Evolutionary conservation across 306 rosid genomes (phyloP).

Genomic region (Lablab purpureus): DNA sequence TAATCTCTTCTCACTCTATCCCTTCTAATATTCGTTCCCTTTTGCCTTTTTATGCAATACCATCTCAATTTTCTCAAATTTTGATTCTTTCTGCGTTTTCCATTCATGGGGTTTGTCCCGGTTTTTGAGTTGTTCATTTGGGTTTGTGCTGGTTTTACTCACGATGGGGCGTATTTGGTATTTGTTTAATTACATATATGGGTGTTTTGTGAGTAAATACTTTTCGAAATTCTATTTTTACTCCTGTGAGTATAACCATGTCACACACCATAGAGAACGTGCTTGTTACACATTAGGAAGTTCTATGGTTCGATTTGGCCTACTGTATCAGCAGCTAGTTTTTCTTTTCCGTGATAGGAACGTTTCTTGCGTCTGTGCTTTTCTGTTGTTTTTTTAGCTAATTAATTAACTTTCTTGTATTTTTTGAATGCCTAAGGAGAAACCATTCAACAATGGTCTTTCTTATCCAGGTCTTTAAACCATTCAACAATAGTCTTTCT

Average conservation of each 20-base stretch:
- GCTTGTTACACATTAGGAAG: background rate
- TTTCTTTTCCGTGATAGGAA: background rate
- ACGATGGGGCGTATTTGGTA: slow-evolving; percentile 26
- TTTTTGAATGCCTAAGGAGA: background rate
- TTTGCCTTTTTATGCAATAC: background rate
- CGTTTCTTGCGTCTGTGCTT: background rate
- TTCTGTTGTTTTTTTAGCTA: background rate
- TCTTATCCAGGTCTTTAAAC: background rate
- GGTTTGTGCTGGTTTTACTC: slow-evolving; percentile 31
- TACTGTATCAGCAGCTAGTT: background rate
- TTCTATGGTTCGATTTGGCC: slow-evolving; percentile 24
- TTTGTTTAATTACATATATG: slow-evolving; percentile 37
- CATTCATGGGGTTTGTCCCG: slow-evolving; percentile 17
- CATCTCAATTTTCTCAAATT: slow-evolving; percentile 40
- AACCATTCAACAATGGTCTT: background rate
- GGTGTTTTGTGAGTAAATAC: slow-evolving; percentile 41
- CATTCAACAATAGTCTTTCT: background rate
- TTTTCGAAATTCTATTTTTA: background rate
- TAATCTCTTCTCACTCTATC: background rate
- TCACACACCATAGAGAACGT: background rate
- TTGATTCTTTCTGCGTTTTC: slow-evolving; percentile 38
- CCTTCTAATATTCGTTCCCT: background rate
- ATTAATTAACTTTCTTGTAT: background rate
- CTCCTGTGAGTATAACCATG: background rate
- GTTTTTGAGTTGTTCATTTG: slow-evolving; percentile 43